These are phyloP conservation scores for Citropsis articulata DNA, from an alignment of 345 rosid species.

Conservation along the genomic window DNA sequence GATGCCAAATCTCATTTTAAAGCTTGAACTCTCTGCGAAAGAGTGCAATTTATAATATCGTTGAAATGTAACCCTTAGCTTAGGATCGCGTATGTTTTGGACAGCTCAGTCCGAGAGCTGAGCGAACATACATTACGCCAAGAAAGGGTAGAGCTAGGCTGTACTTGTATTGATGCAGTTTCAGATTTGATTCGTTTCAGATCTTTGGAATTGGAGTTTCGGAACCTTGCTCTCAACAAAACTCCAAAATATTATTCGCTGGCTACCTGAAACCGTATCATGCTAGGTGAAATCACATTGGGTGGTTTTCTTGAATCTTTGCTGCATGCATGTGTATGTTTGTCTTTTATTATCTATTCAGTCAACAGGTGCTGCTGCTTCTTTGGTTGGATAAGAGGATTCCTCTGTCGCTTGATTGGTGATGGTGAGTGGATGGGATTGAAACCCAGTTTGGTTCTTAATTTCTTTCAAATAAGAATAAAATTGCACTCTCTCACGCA, in stretches of 20 bases:
- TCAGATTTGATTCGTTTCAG: slow-evolving; percentile 25
- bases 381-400: slow-evolving; percentile 1
- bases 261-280: slow-evolving; percentile 15
- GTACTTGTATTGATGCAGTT: background rate
- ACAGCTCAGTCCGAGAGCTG: background rate
- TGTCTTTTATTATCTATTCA: background rate
- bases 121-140: slow-evolving; percentile 4
- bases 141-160: background rate
- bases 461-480: background rate
- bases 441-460: background rate
- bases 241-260: slow-evolving; percentile 20
- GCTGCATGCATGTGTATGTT: background rate
- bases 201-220: slow-evolving; percentile 26
- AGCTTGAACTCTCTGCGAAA: too few species aligned
- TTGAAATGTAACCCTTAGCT: background rate
- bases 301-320: background rate
- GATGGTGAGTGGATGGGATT: background rate
- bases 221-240: slow-evolving; percentile 14
- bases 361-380: slow-evolving; percentile 16
- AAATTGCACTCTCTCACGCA: too few species aligned
- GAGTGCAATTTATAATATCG: too few species aligned
- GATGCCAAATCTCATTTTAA: too few species aligned
- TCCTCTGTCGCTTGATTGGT: slow-evolving; percentile 11
- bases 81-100: background rate
- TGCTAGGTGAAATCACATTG: background rate